A percentile compares a stretch with the other conserved stretches of the same genome.
Conservation (phyloP, 495 filamentous ascomycete species). For the Xylaria castorea region DNA sequence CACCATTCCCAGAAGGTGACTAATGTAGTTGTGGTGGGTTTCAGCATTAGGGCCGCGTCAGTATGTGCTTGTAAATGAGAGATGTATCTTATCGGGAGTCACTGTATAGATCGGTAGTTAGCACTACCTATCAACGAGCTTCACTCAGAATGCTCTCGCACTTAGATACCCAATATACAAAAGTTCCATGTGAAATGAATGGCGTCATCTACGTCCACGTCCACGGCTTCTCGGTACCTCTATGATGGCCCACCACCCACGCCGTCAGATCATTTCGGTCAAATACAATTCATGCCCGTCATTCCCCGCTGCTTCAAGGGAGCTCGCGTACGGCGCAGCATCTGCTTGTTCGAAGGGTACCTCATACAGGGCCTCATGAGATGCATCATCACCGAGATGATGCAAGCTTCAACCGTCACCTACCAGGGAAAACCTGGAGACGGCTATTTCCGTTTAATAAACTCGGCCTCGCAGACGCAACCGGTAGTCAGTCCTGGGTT, state of each 20-base stretch:
- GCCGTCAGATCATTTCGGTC: neutral
- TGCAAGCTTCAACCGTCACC: neutral
- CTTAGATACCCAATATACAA: slow-evolving; percentile 22
- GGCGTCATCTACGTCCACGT: neutral
- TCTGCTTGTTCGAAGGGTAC: neutral
- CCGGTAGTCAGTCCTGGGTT: neutral
- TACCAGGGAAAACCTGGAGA: neutral
- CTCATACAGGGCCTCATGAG: neutral
- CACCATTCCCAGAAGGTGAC: slow-evolving; percentile 22
- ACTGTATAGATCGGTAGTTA: neutral
- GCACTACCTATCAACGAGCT: neutral
- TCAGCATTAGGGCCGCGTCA: slow-evolving; percentile 16
- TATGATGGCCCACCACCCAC: neutral
- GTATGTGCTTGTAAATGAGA: slow-evolving; percentile 2
- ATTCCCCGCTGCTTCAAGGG: neutral
- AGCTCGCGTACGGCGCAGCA: neutral
- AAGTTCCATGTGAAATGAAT: slow-evolving; percentile 3
- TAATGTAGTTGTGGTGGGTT: slow-evolving; percentile 22
- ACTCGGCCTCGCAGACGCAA: neutral
- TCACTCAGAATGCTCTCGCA: neutral
- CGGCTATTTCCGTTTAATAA: neutral
- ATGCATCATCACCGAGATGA: neutral
- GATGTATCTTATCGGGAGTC: neutral
- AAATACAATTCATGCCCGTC: slow-evolving; percentile 15
- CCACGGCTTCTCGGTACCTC: neutral